phyloP scores from a whole-genome alignment of 805 yeast genomes.

The Nakazawaea wyomingensis region DNA sequence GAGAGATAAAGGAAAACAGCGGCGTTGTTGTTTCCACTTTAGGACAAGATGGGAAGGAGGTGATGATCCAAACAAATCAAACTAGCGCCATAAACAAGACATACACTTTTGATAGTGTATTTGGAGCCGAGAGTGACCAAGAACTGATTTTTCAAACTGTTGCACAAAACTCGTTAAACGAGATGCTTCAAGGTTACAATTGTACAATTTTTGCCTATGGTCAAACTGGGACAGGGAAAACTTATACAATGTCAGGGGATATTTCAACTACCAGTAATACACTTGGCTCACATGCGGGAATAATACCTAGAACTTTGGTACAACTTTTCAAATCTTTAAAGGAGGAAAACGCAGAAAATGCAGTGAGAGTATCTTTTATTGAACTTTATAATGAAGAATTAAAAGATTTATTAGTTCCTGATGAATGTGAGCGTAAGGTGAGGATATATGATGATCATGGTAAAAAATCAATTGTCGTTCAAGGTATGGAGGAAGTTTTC shows the following conservation, averaged over 20 bases:
- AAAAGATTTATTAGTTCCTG: slow-evolving; percentile 53
- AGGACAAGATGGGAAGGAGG: slow-evolving; percentile 41
- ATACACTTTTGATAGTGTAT: slow-evolving; percentile 73
- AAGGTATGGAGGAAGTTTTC: slow-evolving; percentile 52
- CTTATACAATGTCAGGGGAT: slow-evolving; percentile 75
- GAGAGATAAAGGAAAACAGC: slow-evolving; percentile 53
- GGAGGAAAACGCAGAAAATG: slow-evolving; percentile 39
- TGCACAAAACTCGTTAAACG: slow-evolving; percentile 59
- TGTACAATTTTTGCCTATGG: slow-evolving; percentile 74
- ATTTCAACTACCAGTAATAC: slow-evolving; percentile 33
- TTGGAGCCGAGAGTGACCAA: slow-evolving; percentile 81
- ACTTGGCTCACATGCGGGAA: slow-evolving; percentile 50
- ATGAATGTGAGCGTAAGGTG: slow-evolving; percentile 41
- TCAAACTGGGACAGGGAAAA: slow-evolving; percentile 89
- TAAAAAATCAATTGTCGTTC: slow-evolving; percentile 42
- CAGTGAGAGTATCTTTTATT: slow-evolving; percentile 74
- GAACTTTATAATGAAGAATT: slow-evolving; percentile 88
- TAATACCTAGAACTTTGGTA: slow-evolving; percentile 56
- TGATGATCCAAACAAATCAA: slow-evolving; percentile 40
- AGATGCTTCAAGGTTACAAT: slow-evolving; percentile 70
- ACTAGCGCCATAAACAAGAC: slow-evolving; percentile 36
- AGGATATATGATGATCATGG: slow-evolving; percentile 48
- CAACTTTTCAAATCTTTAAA: slow-evolving; percentile 48
- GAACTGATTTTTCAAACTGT: slow-evolving; percentile 56
- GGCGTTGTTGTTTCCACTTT: slow-evolving; percentile 55